These are phyloP conservation scores for Termitomyces sp. DNA, from an alignment of 768 basidiomycete genomes.

Conservation along the genomic window DNA sequence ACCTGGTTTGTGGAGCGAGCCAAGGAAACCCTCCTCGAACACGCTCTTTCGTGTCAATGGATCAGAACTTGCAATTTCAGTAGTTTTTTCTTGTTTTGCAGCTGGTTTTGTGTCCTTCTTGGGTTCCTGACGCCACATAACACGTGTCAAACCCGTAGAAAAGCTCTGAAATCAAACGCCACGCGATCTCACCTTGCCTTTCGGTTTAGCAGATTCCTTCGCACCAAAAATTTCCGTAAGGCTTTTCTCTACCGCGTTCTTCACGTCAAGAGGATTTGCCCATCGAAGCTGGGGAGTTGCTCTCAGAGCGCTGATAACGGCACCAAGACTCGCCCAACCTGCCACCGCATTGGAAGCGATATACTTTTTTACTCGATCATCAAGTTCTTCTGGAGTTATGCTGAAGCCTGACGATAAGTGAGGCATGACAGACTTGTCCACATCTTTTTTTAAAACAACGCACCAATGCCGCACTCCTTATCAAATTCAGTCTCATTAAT, in stretches of 20 bases:
- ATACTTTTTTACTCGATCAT: constrained; percentile 50
- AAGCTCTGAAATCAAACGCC: neutral
- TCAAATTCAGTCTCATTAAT: constrained; percentile 72
- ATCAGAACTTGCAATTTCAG: constrained; percentile 25
- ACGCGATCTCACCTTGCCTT: constrained; percentile 48
- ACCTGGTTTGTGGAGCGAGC: constrained; percentile 88
- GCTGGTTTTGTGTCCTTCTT: constrained; percentile 42
- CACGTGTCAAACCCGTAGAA: neutral
- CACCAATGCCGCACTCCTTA: constrained; percentile 83
- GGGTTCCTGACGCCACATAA: constrained; percentile 34
- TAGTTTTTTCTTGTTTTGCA: constrained; percentile 26
- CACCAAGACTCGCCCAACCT: constrained; percentile 77
- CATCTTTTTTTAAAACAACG: constrained; percentile 27
- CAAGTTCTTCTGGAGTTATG: constrained; percentile 66
- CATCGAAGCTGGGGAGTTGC: constrained; percentile 63
- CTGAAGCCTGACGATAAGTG: constrained; percentile 58
- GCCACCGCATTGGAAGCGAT: constrained; percentile 48
- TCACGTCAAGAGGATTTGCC: constrained; percentile 82
- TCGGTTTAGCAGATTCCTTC: constrained; percentile 63
- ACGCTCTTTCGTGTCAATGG: constrained; percentile 54
- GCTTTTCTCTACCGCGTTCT: constrained; percentile 70
- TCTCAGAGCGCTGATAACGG: constrained; percentile 62
- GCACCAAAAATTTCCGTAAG: constrained; percentile 69
- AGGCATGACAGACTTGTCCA: neutral
- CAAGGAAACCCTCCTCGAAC: constrained; percentile 94